Conservation (phyloP, 1,284 basidiomycete genomes). For the Mycena sp. region DNA sequence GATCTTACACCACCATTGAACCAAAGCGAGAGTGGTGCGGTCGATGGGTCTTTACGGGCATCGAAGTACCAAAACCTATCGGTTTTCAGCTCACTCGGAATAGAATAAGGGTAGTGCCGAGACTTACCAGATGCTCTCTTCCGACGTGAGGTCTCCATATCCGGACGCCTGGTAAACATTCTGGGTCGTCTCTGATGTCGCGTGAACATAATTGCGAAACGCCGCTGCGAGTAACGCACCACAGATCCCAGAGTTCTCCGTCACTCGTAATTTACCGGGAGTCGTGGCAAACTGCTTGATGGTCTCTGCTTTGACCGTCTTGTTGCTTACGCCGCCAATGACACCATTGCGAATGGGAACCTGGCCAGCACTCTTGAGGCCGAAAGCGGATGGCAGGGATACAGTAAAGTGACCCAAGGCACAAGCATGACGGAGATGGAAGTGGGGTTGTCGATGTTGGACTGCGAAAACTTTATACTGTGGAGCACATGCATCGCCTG, state of each 20-base stretch:
- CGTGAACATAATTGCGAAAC: background rate
- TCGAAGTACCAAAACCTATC: constrained; percentile 79
- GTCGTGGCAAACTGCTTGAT: constrained; percentile 43
- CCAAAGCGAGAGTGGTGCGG: constrained; percentile 69
- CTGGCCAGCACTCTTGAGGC: constrained; percentile 38
- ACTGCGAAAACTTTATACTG: too few species aligned
- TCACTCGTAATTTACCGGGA: constrained; percentile 59
- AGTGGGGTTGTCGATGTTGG: too few species aligned
- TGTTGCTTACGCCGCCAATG: constrained; percentile 44
- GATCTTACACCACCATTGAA: constrained; percentile 61
- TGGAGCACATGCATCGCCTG: too few species aligned
- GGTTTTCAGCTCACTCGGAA: background rate
- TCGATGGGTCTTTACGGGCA: constrained; percentile 63
- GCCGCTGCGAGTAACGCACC: background rate
- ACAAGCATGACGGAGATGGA: background rate
- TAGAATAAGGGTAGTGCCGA: constrained; percentile 40
- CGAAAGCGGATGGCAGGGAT: background rate
- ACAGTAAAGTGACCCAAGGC: background rate
- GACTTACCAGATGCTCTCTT: constrained; percentile 57
- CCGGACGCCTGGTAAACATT: constrained; percentile 67
- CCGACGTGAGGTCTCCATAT: constrained; percentile 62
- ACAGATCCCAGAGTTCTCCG: constrained; percentile 64
- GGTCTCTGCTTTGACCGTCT: background rate
- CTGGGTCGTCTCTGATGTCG: constrained; percentile 54
- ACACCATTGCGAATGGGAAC: constrained; percentile 56